A percentile compares a stretch with the other conserved stretches of the same genome.
These are phyloP conservation scores for Pestalotiopsis sp. DNA, from an alignment of 2,329 filamentous ascomycete genomes.

Conservation along the genomic window DNA sequence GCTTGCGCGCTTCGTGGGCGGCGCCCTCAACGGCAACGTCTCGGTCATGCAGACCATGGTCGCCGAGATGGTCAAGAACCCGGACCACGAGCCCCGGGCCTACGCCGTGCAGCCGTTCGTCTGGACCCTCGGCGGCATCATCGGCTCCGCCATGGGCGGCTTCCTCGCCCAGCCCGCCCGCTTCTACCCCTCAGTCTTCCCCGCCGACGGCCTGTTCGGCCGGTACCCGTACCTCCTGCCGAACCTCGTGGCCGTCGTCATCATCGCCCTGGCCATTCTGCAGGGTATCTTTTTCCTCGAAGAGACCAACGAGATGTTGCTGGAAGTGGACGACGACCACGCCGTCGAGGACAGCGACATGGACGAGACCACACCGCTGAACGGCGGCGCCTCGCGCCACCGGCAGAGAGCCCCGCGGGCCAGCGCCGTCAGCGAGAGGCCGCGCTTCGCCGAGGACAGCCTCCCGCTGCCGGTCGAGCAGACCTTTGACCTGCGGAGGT, in stretches of 20 bases:
- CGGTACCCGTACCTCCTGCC: slow-evolving; percentile 71
- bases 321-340: slow-evolving; percentile 18
- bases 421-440: slow-evolving; percentile 23
- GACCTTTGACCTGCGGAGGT: slow-evolving; percentile 35
- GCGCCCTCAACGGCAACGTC: slow-evolving; percentile 40
- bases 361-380: slow-evolving; percentile 29
- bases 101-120: slow-evolving; percentile 38
- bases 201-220: slow-evolving; percentile 46
- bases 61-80: slow-evolving; percentile 40
- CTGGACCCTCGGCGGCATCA: slow-evolving; percentile 36
- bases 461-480: slow-evolving; percentile 34
- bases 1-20: slow-evolving; percentile 39
- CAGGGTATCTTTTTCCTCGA: slow-evolving; percentile 62
- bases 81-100: slow-evolving; percentile 39
- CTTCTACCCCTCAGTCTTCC: slow-evolving; percentile 36
- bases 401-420: slow-evolving; percentile 11
- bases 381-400: slow-evolving; percentile 3
- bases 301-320: slow-evolving; percentile 36
- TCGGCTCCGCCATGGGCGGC: slow-evolving; percentile 37
- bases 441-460: slow-evolving; percentile 34
- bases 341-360: slow-evolving; percentile 12
- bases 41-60: slow-evolving; percentile 38
- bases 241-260: slow-evolving; percentile 62
- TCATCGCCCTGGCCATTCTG: slow-evolving; percentile 62
- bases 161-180: slow-evolving; percentile 35